phyloP scores from a whole-genome alignment of 2,329 filamentous ascomycete genomes.

The Colletotrichum plurivorum region DNA sequence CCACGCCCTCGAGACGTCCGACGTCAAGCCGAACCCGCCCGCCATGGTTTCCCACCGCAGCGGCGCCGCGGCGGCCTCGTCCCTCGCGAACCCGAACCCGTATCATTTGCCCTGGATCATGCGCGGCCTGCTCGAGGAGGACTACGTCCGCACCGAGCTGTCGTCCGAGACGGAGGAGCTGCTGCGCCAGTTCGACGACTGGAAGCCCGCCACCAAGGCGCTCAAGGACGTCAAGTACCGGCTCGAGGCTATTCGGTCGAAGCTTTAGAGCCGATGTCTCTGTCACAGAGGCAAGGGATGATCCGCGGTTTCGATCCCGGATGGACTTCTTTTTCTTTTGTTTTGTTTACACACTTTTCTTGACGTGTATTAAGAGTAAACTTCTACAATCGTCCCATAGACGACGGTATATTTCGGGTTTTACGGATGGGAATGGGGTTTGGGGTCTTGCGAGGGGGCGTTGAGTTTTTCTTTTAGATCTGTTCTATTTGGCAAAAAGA shows the following conservation, averaged over 20 bases:
- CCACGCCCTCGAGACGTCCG: conserved; percentile 81
- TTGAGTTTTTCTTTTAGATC: too few species aligned
- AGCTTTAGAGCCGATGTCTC: conserved; percentile 70
- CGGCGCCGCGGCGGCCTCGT: conserved; percentile 39
- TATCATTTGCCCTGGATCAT: conserved; percentile 97
- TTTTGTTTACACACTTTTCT: not conserved
- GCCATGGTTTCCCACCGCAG: conserved; percentile 43
- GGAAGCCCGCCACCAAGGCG: conserved; percentile 91
- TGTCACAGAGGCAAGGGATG: too few species aligned
- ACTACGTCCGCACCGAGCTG: conserved; percentile 87
- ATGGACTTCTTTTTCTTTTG: not conserved
- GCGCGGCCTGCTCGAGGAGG: conserved; percentile 92
- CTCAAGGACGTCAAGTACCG: conserved; percentile 97
- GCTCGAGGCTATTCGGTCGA: conserved; percentile 90
- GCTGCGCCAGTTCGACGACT: conserved; percentile 90
- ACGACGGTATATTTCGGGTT: not conserved
- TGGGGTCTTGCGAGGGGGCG: too few species aligned
- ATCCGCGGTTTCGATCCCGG: too few species aligned
- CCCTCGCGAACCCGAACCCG: conserved; percentile 76
- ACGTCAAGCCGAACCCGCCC: conserved; percentile 53
- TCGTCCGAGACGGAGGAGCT: conserved; percentile 83
- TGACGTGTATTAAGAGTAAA: not conserved
- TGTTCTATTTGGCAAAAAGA: not conserved
- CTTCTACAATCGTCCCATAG: not conserved
- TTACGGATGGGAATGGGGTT: not conserved